Evolutionary conservation across 768 basidiomycete species (phyloP), one percentile per base, ranked within the genome.

Genomic region (Boletus pseudo-olivaceus): DNA sequence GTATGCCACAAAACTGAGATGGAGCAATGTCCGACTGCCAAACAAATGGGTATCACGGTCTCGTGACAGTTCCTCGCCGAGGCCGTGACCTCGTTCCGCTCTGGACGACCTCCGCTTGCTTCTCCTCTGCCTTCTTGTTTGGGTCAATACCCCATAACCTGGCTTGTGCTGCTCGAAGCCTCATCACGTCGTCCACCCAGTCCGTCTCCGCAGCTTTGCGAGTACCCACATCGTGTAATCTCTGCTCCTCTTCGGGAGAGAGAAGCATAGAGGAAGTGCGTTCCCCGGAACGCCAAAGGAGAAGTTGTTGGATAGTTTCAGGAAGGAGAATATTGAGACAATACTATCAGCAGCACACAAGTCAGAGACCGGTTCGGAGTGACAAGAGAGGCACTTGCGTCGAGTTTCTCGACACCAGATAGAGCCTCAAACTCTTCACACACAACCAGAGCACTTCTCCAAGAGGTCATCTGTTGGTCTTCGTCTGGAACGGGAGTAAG

Each of bases 321-420:
- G 83, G 86, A 5, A 90, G 75, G 11, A 92, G 79, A 30, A 92
- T 77, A 54, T 86, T 82, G 35, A 81, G 69, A 63, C 87, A 88
- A 59, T 90, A 91, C 87, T 90, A 57, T 30, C 14, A 23, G 10
- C 3, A 40, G 20, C 33, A 37, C 47, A 43, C 47, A 19, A 5
- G 38, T 62, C 40, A 51, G 56, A 32, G 23, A 42, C 8, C 32
- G 6, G 19, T 26, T n/a, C 9, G 2, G 15, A 30, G 9, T 38
- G 38, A 20, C 41, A 38, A 43, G 8, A 34, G 46, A 40, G 27
- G 27, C 8, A 51, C 79, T 62, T 56, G 80, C 83, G 47, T 81
- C 81, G 15, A 81, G 66, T 62, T 83, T 84, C 58, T 80, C 79
- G 8, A 82, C 46, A 2, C 62, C 67, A 1, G 75, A 66, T 3